These are phyloP conservation scores for Bacidia rubella DNA, from an alignment of 495 filamentous ascomycete species.

Conservation along the genomic window DNA sequence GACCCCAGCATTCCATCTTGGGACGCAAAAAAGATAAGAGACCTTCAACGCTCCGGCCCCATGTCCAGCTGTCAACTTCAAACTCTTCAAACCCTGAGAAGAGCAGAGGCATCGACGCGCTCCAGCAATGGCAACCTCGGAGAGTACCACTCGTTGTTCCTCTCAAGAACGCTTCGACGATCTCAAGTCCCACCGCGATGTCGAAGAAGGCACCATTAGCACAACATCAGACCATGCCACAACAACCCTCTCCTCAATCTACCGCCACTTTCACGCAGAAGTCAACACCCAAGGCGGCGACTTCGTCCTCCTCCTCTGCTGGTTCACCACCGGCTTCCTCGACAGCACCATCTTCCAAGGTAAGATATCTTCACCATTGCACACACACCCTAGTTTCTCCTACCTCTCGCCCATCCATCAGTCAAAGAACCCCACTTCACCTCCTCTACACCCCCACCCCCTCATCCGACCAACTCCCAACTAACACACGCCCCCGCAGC, in stretches of 20 bases:
- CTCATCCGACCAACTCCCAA: no score
- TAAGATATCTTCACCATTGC: constrained; percentile 26
- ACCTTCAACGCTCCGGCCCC: neutral
- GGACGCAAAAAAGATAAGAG: neutral
- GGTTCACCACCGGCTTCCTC: constrained; percentile 44
- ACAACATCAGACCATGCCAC: neutral
- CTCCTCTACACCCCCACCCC: no score
- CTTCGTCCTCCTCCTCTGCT: constrained; percentile 40
- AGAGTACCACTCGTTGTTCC: neutral
- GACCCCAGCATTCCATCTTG: neutral
- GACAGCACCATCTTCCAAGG: constrained; percentile 35
- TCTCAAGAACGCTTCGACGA: neutral
- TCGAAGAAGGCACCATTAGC: neutral
- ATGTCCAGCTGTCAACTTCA: neutral
- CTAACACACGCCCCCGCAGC: constrained; percentile 25
- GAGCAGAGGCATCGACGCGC: neutral
- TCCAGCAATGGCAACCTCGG: neutral
- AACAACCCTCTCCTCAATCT: neutral
- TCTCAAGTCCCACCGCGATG: neutral
- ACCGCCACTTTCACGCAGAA: constrained; percentile 9
- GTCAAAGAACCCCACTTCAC: no score
- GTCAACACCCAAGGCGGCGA: constrained; percentile 34
- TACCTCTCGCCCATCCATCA: no score
- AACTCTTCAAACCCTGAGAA: neutral
- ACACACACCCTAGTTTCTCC: neutral